These are phyloP conservation scores for Gentiana dahurica DNA, from an alignment of 257 asterid species.

Conservation along the genomic window DNA sequence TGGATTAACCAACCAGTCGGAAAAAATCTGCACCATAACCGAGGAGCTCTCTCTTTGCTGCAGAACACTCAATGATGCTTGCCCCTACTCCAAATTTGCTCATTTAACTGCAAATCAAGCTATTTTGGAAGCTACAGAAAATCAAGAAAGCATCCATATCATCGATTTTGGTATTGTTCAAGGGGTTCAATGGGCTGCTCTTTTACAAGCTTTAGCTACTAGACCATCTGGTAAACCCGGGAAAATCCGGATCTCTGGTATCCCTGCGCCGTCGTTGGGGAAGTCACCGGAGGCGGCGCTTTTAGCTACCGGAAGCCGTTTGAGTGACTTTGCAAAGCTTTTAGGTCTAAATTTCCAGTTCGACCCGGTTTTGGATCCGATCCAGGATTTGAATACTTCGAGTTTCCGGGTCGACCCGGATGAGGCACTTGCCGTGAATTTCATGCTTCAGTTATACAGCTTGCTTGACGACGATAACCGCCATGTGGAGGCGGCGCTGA, in stretches of 20 bases:
- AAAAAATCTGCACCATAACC: slow-evolving; percentile 20
- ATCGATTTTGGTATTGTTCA: slow-evolving; percentile 91
- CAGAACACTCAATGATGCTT: slow-evolving; percentile 76
- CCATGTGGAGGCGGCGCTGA: slow-evolving; percentile 49
- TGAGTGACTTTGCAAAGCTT: slow-evolving; percentile 64
- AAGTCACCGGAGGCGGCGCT: slow-evolving; percentile 50
- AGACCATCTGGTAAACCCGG: slow-evolving; percentile 83
- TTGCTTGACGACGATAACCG: slow-evolving; percentile 47
- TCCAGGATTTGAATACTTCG: slow-evolving; percentile 37
- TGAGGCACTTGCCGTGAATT: slow-evolving; percentile 63
- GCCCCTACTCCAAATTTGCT: slow-evolving; percentile 88
- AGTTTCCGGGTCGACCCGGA: slow-evolving; percentile 60
- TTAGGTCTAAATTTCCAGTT: slow-evolving; percentile 83
- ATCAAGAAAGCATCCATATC: slow-evolving; percentile 53
- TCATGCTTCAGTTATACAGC: slow-evolving; percentile 82
- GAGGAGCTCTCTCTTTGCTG: slow-evolving; percentile 73
- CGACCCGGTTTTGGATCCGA: slow-evolving; percentile 57
- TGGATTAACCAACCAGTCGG: slow-evolving; percentile 26
- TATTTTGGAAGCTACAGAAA: slow-evolving; percentile 73
- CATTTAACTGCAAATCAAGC: slow-evolving; percentile 94
- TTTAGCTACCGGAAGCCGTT: slow-evolving; percentile 76
- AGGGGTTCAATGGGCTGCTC: slow-evolving; percentile 97
- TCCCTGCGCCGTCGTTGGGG: slow-evolving; percentile 75
- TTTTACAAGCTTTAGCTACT: slow-evolving; percentile 87
- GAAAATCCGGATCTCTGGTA: slow-evolving; percentile 64